Evolutionary conservation across 2,329 filamentous ascomycete species (phyloP).

Genomic region (Grosmannia serpens): DNA sequence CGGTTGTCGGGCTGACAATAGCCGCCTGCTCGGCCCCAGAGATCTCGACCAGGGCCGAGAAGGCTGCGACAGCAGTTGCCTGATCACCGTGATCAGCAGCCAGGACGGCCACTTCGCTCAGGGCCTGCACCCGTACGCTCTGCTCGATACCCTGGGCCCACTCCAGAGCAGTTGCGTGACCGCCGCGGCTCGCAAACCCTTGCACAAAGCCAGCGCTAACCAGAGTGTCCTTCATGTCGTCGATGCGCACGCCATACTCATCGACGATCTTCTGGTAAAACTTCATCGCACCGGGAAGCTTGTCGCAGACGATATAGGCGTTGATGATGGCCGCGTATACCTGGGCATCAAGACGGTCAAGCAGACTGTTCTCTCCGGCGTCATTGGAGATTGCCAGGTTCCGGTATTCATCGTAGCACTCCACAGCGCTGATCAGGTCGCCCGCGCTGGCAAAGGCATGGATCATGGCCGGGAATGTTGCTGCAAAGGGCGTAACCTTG

Average conservation of each 20-base stretch:
- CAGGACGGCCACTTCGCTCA: slow-evolving; percentile 61
- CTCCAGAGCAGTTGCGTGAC: slow-evolving; percentile 60
- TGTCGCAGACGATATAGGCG: slow-evolving; percentile 73
- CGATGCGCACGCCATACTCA: slow-evolving; percentile 44
- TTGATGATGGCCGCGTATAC: slow-evolving; percentile 89
- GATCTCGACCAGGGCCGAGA: slow-evolving; percentile 43
- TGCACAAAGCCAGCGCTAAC: slow-evolving; percentile 67
- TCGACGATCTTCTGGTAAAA: slow-evolving; percentile 74
- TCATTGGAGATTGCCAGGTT: slow-evolving; percentile 77
- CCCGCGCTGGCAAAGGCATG: slow-evolving; percentile 75
- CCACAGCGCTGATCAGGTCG: slow-evolving; percentile 77
- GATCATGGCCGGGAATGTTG: slow-evolving; percentile 88
- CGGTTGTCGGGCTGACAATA: slow-evolving; percentile 20
- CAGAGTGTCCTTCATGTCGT: slow-evolving; percentile 59
- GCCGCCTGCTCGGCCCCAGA: slow-evolving; percentile 47
- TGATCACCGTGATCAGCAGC: slow-evolving; percentile 72
- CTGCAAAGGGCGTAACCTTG: slow-evolving; percentile 61
- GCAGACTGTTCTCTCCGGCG: slow-evolving; percentile 54
- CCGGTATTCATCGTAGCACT: slow-evolving; percentile 93
- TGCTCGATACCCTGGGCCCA: slow-evolving; percentile 57
- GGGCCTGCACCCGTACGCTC: slow-evolving; percentile 46
- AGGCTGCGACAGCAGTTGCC: slow-evolving; percentile 55
- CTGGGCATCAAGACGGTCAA: slow-evolving; percentile 64
- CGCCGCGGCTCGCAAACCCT: slow-evolving; percentile 58
- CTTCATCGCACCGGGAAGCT: slow-evolving; percentile 67